phyloP scores from a whole-genome alignment of 2,329 filamentous ascomycete species.

The Beauveria varroae region DNA sequence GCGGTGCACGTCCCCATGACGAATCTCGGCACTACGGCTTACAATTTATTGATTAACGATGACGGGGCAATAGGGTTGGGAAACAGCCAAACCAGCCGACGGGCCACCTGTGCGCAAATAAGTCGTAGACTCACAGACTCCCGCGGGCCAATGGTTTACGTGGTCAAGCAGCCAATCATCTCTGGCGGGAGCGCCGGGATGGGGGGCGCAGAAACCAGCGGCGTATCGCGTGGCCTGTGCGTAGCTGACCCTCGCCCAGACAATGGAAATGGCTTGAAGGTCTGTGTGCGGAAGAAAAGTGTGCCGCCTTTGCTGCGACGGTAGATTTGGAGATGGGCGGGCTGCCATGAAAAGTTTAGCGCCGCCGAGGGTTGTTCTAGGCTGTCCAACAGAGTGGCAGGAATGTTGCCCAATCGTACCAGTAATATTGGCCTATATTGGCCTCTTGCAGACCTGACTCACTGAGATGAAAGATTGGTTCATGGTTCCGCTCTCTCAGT shows the following conservation, averaged over 20 bases:
- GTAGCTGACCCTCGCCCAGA: background rate
- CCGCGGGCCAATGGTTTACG: background rate
- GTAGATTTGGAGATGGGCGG: slow-evolving; percentile 9
- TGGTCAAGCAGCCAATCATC: slow-evolving; percentile 2
- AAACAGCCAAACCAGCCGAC: background rate
- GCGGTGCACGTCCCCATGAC: slow-evolving; percentile 2
- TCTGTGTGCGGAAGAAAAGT: background rate
- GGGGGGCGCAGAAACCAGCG: background rate
- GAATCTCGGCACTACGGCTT: slow-evolving; percentile 11
- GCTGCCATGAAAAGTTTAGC: background rate
- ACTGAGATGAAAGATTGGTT: too few relatives aligned
- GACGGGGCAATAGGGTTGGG: background rate
- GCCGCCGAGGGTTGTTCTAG: background rate
- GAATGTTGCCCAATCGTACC: background rate
- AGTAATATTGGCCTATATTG: too few relatives aligned
- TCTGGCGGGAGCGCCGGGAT: background rate
- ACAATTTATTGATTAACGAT: background rate
- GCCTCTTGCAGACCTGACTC: too few relatives aligned
- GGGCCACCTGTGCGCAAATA: background rate
- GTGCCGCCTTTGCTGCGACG: slow-evolving; percentile 6
- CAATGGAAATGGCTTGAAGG: slow-evolving; percentile 6
- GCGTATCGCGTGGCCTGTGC: slow-evolving; percentile 4
- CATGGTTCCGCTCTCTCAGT: background rate
- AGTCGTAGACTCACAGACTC: background rate
- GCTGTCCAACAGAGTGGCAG: background rate